Percentiles rank a stretch among this genome's conserved stretches.
phyloP scores from a whole-genome alignment of 331 rosid species.

The Quercus phellos region DNA sequence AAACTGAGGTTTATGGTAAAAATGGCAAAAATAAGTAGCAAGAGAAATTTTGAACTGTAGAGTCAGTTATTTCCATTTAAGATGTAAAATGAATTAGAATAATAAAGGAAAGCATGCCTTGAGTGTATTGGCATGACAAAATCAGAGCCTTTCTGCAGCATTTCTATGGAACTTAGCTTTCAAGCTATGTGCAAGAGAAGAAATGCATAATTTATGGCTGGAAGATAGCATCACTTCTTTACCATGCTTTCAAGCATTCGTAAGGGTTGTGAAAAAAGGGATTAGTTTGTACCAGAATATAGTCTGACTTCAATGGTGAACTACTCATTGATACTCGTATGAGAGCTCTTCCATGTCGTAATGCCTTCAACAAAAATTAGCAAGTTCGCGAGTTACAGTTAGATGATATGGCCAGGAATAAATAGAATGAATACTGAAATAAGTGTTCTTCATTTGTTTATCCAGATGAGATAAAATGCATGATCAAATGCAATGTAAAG shows the following conservation, averaged over 20 bases:
- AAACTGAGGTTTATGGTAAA: background rate
- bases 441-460: background rate
- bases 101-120: slow-evolving; percentile 8
- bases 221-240: slow-evolving; percentile 13
- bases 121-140: slow-evolving; percentile 7
- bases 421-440: slow-evolving; percentile 9
- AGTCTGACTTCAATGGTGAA: slow-evolving; percentile 69
- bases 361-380: slow-evolving; percentile 55
- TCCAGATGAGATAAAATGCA: background rate
- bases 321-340: slow-evolving; percentile 58
- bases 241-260: background rate
- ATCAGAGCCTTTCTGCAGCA: background rate
- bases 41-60: background rate
- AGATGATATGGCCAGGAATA: slow-evolving; percentile 22
- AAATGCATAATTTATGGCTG: background rate
- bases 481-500: background rate
- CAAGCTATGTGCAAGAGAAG: background rate
- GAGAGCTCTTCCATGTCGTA: slow-evolving; percentile 77
- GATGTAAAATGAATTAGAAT: slow-evolving; percentile 8
- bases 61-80: background rate
- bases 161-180: background rate
- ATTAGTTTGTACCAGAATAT: slow-evolving; percentile 57
- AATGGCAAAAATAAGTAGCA: background rate
- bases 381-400: slow-evolving; percentile 19
- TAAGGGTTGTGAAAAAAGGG: background rate